Percentiles rank a stretch among this genome's conserved stretches.
Evolutionary conservation across 1,139 yeast species (phyloP).

Genomic region (Blastobotrys buckinghamii): DNA sequence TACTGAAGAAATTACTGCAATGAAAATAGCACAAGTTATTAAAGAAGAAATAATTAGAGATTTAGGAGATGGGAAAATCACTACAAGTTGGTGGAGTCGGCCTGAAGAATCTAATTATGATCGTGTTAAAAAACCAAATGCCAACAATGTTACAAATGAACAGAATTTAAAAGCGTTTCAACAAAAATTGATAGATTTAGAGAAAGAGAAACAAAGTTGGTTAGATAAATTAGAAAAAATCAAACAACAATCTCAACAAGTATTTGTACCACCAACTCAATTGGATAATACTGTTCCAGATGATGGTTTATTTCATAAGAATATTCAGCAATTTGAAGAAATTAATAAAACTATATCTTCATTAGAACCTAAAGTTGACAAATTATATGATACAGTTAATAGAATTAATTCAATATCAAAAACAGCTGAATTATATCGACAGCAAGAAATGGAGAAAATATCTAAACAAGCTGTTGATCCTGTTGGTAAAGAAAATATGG

Average conservation of each 20-base stretch:
- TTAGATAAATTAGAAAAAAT: conserved; percentile 23
- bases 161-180: conserved; percentile 44
- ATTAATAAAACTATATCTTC: neutral
- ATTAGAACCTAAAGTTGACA: conserved; percentile 11
- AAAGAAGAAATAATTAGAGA: conserved; percentile 60
- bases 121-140: conserved; percentile 43
- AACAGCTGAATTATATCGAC: conserved; percentile 14
- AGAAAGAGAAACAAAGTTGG: conserved; percentile 49
- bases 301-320: neutral
- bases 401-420: conserved; percentile 14
- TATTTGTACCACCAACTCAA: neutral
- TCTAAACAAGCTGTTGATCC: conserved; percentile 3
- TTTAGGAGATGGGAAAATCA: conserved; percentile 50
- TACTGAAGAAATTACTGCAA: conserved; percentile 27
- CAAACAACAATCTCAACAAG: neutral
- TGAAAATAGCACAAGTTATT: conserved; percentile 48
- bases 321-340: neutral
- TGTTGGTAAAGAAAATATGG: neutral
- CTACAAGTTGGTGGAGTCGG: conserved; percentile 62
- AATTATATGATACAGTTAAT: conserved; percentile 11
- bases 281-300: neutral
- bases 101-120: conserved; percentile 25
- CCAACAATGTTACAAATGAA: conserved; percentile 48
- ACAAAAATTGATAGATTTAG: conserved; percentile 40
- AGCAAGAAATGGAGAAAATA: conserved; percentile 13